phyloP scores from a whole-genome alignment of 306 rosid species.

The Citrullus mucosospermus region DNA sequence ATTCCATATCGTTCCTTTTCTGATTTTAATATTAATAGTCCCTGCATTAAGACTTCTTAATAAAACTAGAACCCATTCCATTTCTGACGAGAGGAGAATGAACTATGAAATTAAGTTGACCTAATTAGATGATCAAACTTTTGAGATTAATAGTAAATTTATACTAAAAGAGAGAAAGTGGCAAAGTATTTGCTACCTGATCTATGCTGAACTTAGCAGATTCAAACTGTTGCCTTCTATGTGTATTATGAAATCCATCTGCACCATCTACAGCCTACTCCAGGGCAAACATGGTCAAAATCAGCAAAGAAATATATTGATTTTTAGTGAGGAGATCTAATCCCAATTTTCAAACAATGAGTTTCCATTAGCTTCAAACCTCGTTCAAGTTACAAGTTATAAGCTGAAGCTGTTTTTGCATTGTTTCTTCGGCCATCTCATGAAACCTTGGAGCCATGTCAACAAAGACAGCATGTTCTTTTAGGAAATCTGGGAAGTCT shows the following conservation, averaged over 20 bases:
- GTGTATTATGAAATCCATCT: slow-evolving; percentile 91
- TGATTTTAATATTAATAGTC: neutral
- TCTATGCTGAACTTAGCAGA: slow-evolving; percentile 79
- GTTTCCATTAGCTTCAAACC: slow-evolving; percentile 33
- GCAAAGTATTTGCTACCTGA: slow-evolving; percentile 39
- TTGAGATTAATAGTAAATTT: neutral
- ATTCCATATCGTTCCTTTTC: neutral
- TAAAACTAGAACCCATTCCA: neutral
- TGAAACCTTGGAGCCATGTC: slow-evolving; percentile 92
- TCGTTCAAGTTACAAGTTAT: slow-evolving; percentile 70
- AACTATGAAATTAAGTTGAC: neutral
- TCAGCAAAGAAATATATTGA: slow-evolving; percentile 3
- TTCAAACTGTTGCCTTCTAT: slow-evolving; percentile 56
- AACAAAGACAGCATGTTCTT: slow-evolving; percentile 79
- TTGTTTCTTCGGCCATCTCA: slow-evolving; percentile 67
- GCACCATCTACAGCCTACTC: slow-evolving; percentile 83
- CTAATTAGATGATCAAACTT: neutral
- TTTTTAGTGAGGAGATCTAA: neutral
- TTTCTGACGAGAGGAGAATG: neutral
- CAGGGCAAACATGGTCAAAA: slow-evolving; percentile 1
- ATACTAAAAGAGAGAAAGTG: neutral
- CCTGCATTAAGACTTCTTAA: neutral
- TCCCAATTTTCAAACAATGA: neutral
- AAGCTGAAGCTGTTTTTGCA: slow-evolving; percentile 75
- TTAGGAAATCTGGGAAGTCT: slow-evolving; percentile 70